Percentiles rank a stretch among this genome's conserved stretches.
phyloP scores from a whole-genome alignment of 148 eudicot genomes.

The Rhododendron molle region DNA sequence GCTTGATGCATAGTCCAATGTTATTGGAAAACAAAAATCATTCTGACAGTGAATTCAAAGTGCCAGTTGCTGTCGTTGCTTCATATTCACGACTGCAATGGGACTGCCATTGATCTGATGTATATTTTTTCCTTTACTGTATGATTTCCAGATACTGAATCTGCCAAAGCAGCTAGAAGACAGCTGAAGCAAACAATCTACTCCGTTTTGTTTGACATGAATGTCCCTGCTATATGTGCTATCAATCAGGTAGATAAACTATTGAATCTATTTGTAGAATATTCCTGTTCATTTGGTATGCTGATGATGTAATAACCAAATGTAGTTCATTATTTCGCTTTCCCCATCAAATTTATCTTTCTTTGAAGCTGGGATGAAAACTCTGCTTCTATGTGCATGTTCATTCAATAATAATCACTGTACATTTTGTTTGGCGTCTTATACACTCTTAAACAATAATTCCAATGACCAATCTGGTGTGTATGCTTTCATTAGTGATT shows the following conservation, averaged over 20 bases:
- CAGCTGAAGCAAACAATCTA: constrained; percentile 74
- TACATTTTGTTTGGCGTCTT: not conserved
- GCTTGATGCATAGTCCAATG: not conserved
- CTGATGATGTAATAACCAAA: not conserved
- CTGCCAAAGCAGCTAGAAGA: constrained; percentile 67
- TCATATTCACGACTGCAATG: not conserved
- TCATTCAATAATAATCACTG: not conserved
- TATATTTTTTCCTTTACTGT: not conserved
- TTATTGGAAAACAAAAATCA: not conserved
- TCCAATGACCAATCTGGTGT: not conserved
- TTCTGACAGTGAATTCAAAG: too few species aligned
- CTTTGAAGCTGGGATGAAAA: not conserved
- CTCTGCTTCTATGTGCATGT: not conserved
- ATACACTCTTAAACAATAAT: not conserved
- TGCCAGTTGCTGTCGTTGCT: not conserved
- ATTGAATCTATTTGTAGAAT: not conserved
- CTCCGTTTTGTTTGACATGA: constrained; percentile 77
- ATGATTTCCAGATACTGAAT: constrained; percentile 50
- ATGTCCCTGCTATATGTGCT: constrained; percentile 91
- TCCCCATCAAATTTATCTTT: not conserved
- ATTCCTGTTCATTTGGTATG: not conserved
- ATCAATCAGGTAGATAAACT: constrained; percentile 64
- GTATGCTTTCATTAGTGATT: not conserved
- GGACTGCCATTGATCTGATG: not conserved
- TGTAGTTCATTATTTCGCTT: not conserved